Conservation (phyloP, 2,329 filamentous ascomycete species). For the Mycosphaerella sp. region DNA sequence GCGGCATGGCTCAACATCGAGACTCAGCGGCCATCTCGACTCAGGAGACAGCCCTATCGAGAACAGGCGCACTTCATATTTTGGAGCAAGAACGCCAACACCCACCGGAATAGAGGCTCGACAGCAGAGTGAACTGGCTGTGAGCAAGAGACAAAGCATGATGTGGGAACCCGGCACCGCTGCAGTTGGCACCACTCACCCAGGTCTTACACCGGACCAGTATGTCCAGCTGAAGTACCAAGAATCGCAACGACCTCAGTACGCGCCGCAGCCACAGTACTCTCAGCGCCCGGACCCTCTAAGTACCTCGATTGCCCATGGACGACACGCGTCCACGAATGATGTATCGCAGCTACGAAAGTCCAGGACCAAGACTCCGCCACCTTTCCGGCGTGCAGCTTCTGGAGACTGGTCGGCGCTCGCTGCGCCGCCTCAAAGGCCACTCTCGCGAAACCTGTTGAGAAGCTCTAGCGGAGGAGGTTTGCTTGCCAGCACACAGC, state of each 20-base stretch:
- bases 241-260: slow-evolving; percentile 48
- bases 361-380: slow-evolving; percentile 33
- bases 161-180: slow-evolving; percentile 71
- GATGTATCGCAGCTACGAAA: slow-evolving; percentile 22
- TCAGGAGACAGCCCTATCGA: slow-evolving; percentile 23
- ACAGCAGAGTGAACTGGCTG: slow-evolving; percentile 23
- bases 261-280: slow-evolving; percentile 48
- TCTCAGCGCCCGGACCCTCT: slow-evolving; percentile 30
- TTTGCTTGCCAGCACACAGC: slow-evolving; percentile 37
- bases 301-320: slow-evolving; percentile 26
- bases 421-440: slow-evolving; percentile 29
- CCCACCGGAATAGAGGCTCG: slow-evolving; percentile 28
- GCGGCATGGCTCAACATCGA: slow-evolving; percentile 20
- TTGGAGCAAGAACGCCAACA: slow-evolving; percentile 27
- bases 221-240: slow-evolving; percentile 61
- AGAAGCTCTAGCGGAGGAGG: slow-evolving; percentile 16
- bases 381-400: slow-evolving; percentile 39
- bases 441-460: slow-evolving; percentile 23
- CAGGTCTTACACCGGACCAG: slow-evolving; percentile 64
- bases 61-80: slow-evolving; percentile 31
- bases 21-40: slow-evolving; percentile 17
- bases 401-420: slow-evolving; percentile 43
- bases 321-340: slow-evolving; percentile 23
- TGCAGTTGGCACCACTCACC: slow-evolving; percentile 43
- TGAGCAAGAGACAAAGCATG: slow-evolving; percentile 57